These are phyloP conservation scores for Cladosporium velox DNA, from an alignment of 2,329 filamentous ascomycete genomes.

Conservation along the genomic window DNA sequence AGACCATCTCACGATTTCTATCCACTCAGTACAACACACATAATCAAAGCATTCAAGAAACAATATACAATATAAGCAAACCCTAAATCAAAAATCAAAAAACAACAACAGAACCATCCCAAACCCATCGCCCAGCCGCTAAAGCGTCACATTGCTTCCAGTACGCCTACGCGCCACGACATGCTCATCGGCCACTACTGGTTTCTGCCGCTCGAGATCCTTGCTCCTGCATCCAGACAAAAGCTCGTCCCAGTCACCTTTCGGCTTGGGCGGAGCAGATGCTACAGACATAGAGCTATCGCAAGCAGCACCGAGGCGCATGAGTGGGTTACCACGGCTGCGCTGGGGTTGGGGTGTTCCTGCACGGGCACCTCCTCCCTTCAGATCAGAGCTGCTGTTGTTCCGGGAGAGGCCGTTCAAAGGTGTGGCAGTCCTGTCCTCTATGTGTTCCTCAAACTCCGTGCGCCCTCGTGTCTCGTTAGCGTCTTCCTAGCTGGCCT, in stretches of 20 bases:
- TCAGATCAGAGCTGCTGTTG: slow-evolving; percentile 17
- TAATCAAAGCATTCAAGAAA: not conserved
- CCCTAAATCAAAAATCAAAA: not conserved
- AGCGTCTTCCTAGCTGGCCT: slow-evolving; percentile 38
- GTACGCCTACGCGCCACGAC: slow-evolving; percentile 5
- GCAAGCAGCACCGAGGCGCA: slow-evolving; percentile 19
- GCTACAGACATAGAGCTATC: slow-evolving; percentile 21
- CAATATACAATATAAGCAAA: slow-evolving; percentile 14
- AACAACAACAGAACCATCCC: slow-evolving; percentile 10
- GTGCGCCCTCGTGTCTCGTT: slow-evolving; percentile 34
- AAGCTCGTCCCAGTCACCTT: slow-evolving; percentile 21
- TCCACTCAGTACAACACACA: not conserved
- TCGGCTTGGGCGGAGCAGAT: slow-evolving; percentile 19
- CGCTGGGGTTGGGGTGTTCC: slow-evolving; percentile 20
- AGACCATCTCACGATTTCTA: not conserved
- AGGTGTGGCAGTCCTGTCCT: slow-evolving; percentile 21
- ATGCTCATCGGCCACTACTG: not conserved
- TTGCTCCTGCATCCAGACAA: slow-evolving; percentile 19
- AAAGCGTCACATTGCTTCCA: slow-evolving; percentile 14
- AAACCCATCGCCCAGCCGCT: slow-evolving; percentile 6
- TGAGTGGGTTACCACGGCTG: slow-evolving; percentile 20
- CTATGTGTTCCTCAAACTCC: slow-evolving; percentile 23
- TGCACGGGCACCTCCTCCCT: slow-evolving; percentile 10
- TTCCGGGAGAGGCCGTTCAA: slow-evolving; percentile 19
- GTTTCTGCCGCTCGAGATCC: slow-evolving; percentile 14